A percentile compares a stretch with the other conserved stretches of the same genome.
Evolutionary conservation across 225 moss, liverwort and hornwort genomes (phyloP).

Genomic region (Sphagnum contortum): DNA sequence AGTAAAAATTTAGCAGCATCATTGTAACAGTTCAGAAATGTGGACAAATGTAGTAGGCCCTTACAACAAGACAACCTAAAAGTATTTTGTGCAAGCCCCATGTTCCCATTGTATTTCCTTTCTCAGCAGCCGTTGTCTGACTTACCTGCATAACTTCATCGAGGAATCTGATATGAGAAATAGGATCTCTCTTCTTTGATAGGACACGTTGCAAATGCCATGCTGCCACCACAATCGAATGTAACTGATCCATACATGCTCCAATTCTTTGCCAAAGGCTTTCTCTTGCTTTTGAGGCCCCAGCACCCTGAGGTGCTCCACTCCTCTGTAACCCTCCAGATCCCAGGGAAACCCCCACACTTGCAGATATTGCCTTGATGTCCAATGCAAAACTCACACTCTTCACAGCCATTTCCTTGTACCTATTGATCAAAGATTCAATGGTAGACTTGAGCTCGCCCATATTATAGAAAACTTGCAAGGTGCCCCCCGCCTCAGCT

Average conservation of each 20-base stretch:
- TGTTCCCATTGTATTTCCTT: no score
- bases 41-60: no score
- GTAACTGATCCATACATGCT: conserved; percentile 73
- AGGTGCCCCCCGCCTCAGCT: conserved; percentile 85
- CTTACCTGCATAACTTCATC: conserved; percentile 74
- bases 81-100: no score
- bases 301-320: conserved; percentile 52
- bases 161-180: conserved; percentile 80
- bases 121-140: background rate
- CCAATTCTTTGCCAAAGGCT: conserved; percentile 89
- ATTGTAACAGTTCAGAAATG: no score
- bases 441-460: conserved; percentile 90
- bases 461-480: conserved; percentile 97
- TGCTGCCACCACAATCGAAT: conserved; percentile 74
- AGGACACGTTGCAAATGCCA: conserved; percentile 97
- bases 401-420: conserved; percentile 69
- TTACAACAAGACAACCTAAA: no score
- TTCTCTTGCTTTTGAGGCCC: conserved; percentile 76
- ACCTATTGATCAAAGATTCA: conserved; percentile 69
- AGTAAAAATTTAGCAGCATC: no score
- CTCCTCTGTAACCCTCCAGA: conserved; percentile 82
- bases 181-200: conserved; percentile 96
- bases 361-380: conserved; percentile 98
- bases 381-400: conserved; percentile 84
- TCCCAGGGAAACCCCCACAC: conserved; percentile 62